phyloP scores from a whole-genome alignment of 2,329 filamentous ascomycete genomes.

The Neonectria magnoliae region DNA sequence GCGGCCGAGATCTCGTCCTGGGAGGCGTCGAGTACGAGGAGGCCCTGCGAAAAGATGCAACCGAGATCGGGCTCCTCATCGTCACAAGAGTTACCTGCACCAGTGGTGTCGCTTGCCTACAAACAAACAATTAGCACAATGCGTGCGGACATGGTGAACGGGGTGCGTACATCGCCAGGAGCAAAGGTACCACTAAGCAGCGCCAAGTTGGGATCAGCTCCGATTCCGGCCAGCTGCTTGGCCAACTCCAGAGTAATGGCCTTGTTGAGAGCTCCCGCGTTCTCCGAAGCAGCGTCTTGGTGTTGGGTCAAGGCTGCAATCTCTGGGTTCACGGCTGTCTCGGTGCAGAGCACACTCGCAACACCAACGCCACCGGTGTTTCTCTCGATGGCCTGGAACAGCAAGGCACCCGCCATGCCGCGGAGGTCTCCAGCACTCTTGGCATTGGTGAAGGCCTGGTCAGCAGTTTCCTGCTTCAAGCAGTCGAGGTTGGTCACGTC shows the following conservation, averaged over 20 bases:
- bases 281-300: constrained; percentile 71
- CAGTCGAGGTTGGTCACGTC: constrained; percentile 54
- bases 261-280: constrained; percentile 68
- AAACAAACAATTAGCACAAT: not conserved
- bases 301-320: constrained; percentile 72
- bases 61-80: constrained; percentile 57
- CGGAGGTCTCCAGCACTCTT: constrained; percentile 62
- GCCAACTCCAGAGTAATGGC: constrained; percentile 68
- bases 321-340: constrained; percentile 70
- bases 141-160: not conserved
- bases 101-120: constrained; percentile 25
- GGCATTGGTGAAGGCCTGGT: constrained; percentile 69
- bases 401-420: constrained; percentile 63
- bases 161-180: constrained; percentile 62
- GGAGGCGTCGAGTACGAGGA: constrained; percentile 64
- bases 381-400: constrained; percentile 64
- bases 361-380: constrained; percentile 53
- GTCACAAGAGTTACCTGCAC: constrained; percentile 57
- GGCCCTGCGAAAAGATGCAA: constrained; percentile 63
- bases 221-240: constrained; percentile 67
- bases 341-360: constrained; percentile 56
- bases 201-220: constrained; percentile 70
- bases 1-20: constrained; percentile 62
- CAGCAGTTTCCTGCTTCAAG: constrained; percentile 60
- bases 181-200: constrained; percentile 71